Conservation (phyloP, 225 moss, liverwort and hornwort species). For the Straminergon stramineum region DNA sequence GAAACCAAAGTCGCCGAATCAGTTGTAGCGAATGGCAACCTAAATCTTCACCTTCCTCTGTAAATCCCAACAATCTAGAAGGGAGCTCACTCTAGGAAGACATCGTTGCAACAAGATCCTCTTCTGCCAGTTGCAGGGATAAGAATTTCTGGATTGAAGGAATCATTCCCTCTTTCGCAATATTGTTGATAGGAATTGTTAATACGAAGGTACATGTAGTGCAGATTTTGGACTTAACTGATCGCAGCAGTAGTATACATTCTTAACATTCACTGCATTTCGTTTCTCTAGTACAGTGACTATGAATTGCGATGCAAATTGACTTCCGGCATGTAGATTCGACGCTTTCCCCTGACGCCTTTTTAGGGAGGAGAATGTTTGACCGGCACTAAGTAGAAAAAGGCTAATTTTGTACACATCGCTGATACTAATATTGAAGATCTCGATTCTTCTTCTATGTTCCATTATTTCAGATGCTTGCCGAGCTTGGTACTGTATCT, state of each 20-base stretch:
- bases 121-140: background rate
- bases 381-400: background rate
- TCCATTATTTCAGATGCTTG: background rate
- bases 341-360: background rate
- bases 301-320: background rate
- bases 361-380: background rate
- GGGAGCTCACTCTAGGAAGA: background rate
- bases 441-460: background rate
- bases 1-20: background rate
- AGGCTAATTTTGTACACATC: background rate
- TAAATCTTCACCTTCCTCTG: background rate
- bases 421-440: background rate
- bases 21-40: background rate
- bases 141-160: background rate
- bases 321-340: background rate
- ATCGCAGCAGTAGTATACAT: background rate
- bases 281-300: background rate
- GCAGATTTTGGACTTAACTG: background rate
- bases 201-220: background rate
- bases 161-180: background rate
- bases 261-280: background rate
- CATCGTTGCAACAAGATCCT: background rate
- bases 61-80: background rate
- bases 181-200: background rate
- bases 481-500: background rate